phyloP scores from a whole-genome alignment of 2,329 filamentous ascomycete genomes.

The Aspergillus calidoustus region DNA sequence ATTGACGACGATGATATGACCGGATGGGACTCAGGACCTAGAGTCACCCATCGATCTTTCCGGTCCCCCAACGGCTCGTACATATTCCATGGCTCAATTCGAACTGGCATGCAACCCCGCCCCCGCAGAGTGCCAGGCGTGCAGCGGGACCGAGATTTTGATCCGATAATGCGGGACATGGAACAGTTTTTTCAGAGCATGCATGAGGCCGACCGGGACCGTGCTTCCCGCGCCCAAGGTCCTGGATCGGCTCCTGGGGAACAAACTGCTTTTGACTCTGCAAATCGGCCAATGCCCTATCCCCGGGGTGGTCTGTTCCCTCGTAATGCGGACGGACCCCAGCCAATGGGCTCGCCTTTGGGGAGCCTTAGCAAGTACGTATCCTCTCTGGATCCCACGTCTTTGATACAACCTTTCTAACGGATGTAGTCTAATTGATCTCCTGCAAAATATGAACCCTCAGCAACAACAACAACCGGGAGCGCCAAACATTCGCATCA shows the following conservation, averaged over 20 bases:
- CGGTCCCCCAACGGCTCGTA: slow-evolving; percentile 54
- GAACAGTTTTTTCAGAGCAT: slow-evolving; percentile 54
- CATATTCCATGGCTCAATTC: slow-evolving; percentile 42
- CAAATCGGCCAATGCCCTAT: slow-evolving; percentile 5
- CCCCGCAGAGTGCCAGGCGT: slow-evolving; percentile 24
- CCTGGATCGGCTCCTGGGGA: slow-evolving; percentile 5
- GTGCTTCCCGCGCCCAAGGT: slow-evolving; percentile 13
- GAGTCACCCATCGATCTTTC: slow-evolving; percentile 42
- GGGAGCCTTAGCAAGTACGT: slow-evolving; percentile 56
- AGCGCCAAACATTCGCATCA: slow-evolving; percentile 27
- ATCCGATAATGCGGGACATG: slow-evolving; percentile 43
- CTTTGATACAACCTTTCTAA: neutral
- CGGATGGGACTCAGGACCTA: slow-evolving; percentile 9
- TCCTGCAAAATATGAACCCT: slow-evolving; percentile 30
- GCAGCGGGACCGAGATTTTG: slow-evolving; percentile 22
- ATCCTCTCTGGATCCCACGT: neutral
- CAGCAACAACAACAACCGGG: slow-evolving; percentile 18
- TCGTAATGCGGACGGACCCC: slow-evolving; percentile 56
- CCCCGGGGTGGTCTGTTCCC: slow-evolving; percentile 48
- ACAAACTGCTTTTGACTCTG: neutral
- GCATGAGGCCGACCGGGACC: slow-evolving; percentile 37
- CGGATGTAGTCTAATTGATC: slow-evolving; percentile 32
- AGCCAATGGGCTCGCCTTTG: slow-evolving; percentile 51
- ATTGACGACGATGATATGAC: slow-evolving; percentile 42
- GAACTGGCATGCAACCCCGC: slow-evolving; percentile 30